phyloP scores from a whole-genome alignment of 805 yeast species.

The Lachancea dasiensis region DNA sequence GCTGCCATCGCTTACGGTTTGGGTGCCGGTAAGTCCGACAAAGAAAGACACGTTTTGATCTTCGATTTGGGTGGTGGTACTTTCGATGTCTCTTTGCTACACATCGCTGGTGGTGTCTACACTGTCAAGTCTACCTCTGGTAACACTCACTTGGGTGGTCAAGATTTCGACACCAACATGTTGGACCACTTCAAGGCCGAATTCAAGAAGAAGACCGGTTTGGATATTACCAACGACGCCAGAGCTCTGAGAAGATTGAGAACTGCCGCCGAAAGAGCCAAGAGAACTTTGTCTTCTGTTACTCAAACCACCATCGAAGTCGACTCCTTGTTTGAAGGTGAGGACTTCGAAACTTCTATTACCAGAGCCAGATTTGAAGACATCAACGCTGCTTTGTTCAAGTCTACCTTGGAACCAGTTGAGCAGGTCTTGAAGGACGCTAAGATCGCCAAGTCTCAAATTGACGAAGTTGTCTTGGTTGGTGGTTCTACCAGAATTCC shows the following conservation, averaged over 20 bases:
- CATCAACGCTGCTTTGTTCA: slow-evolving; percentile 86
- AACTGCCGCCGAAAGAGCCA: slow-evolving; percentile 98
- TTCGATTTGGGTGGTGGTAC: slow-evolving; percentile 99
- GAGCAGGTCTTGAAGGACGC: slow-evolving; percentile 93
- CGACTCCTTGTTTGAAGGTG: slow-evolving; percentile 92
- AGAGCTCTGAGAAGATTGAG: slow-evolving; percentile 97
- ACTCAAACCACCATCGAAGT: slow-evolving; percentile 95
- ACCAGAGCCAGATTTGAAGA: slow-evolving; percentile 99
- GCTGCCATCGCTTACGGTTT: slow-evolving; percentile 99
- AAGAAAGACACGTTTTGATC: slow-evolving; percentile 83
- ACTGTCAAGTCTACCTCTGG: slow-evolving; percentile 98
- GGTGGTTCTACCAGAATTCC: slow-evolving; percentile 99
- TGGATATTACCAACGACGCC: slow-evolving; percentile 82
- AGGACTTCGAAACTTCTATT: slow-evolving; percentile 86
- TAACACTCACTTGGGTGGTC: slow-evolving; percentile 99
- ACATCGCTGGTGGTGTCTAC: slow-evolving; percentile 94
- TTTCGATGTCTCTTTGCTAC: slow-evolving; percentile 90
- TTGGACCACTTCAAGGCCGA: slow-evolving; percentile 89
- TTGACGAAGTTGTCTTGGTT: slow-evolving; percentile 92
- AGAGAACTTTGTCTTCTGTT: slow-evolving; percentile 95
- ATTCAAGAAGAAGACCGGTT: slow-evolving; percentile 92
- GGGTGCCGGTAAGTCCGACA: slow-evolving; percentile 77
- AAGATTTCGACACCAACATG: slow-evolving; percentile 96
- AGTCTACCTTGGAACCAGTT: slow-evolving; percentile 90
- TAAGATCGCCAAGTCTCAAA: slow-evolving; percentile 72